Evolutionary conservation across 805 yeast species (phyloP).

Genomic region (Starmera quercuum): DNA sequence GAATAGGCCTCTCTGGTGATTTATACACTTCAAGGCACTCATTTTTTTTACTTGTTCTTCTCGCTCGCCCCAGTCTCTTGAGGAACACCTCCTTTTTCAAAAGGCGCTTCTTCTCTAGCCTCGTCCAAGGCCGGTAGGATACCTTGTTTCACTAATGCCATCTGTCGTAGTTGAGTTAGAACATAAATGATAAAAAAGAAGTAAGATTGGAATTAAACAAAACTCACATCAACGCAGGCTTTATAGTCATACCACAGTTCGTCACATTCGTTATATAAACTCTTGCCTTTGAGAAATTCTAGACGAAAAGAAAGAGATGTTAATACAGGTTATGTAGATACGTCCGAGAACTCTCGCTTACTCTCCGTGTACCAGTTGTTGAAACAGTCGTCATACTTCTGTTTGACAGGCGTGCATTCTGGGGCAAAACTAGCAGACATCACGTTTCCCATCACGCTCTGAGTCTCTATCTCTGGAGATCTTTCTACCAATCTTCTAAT

Average conservation of each 20-base stretch:
- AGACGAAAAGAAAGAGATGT: neutral
- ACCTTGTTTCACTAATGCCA: constrained; percentile 60
- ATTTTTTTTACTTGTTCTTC: no score
- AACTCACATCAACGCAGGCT: constrained; percentile 65
- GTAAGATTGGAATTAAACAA: neutral
- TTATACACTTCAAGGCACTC: no score
- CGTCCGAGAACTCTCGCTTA: constrained; percentile 8
- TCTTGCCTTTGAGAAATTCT: constrained; percentile 50
- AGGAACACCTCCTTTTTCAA: constrained; percentile 57
- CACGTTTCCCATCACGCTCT: constrained; percentile 66
- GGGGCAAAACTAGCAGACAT: constrained; percentile 93
- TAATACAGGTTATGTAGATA: neutral
- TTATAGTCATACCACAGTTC: constrained; percentile 84
- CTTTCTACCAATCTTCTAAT: no score
- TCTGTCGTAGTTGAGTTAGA: constrained; percentile 15
- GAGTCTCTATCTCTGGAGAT: no score
- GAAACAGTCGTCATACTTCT: constrained; percentile 86
- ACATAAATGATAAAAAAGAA: neutral
- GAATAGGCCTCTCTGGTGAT: no score
- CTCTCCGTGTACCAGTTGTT: constrained; percentile 92
- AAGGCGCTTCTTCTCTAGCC: constrained; percentile 86
- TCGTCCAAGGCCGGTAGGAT: constrained; percentile 80
- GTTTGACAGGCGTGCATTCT: constrained; percentile 85
- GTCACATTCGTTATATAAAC: constrained; percentile 77
- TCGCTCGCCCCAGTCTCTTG: no score